Evolutionary conservation across 768 basidiomycete genomes (phyloP), one percentile per base, ranked within the genome.

Genomic region (Mycena chlorophos): DNA sequence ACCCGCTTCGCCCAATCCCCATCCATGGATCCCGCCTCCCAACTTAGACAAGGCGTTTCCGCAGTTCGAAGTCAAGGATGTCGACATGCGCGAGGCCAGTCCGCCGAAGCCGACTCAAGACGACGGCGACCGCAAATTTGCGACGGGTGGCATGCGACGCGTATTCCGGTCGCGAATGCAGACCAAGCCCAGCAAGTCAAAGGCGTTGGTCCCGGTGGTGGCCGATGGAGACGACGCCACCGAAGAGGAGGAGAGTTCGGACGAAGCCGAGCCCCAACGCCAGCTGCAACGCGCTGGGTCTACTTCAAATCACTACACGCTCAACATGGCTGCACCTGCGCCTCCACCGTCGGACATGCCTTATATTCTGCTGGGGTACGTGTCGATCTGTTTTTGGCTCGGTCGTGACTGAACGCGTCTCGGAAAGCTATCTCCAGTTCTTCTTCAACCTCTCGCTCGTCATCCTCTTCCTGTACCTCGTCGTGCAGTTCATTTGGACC

Each of bases 341-440:
- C 66, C 76, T 23, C 75, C 79, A 38, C 80, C 73, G 57, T 83
- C 84, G 26, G 88, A 91, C 57, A 71, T 76, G 30, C 95, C 95
- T 20, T 91, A 93, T 71, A 74, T 94, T 51, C 75, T 97, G 26
- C 80, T 94, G 47, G 94, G 94, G 94, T 94, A 62, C 66, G 87
- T n/a, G n/a, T n/a, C 75, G 27, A 28, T 55, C 48, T 2, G 56
- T 49, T 40, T 23, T 14, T 49, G 49, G 57, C 42, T n/a, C 16
- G 27, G 14, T 10, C 27, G 27, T 48, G 17, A 20, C 20, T 20
- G 65, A 57, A 65, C 50, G 52, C 25, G 55, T 49, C 47, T 49
- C n/a, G n/a, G n/a, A 39, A 55, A 91, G 91, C 58, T 98, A 98
- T 71, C 76, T 96, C 20, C 96, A 98, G 68, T 92, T 98, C 73